These are phyloP conservation scores for Alternaria gansuensis DNA, from an alignment of 2,329 filamentous ascomycete genomes.

Conservation along the genomic window DNA sequence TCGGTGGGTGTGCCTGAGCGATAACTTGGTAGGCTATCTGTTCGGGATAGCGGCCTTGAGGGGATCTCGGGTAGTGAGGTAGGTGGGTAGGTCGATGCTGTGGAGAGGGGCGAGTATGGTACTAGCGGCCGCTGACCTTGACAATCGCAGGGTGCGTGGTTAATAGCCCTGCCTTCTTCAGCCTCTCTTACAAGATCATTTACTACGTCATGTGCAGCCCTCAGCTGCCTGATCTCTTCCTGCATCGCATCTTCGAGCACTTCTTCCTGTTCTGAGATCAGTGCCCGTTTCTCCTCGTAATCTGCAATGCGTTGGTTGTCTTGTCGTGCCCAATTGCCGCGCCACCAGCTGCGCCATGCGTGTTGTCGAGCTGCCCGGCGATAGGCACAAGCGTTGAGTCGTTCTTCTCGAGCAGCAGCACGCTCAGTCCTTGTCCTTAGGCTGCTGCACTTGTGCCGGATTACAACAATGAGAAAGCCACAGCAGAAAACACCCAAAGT, in stretches of 20 bases:
- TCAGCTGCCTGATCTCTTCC: conserved; percentile 60
- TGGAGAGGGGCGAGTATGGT: conserved; percentile 40
- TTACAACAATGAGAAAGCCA: conserved; percentile 55
- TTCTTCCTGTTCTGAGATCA: conserved; percentile 58
- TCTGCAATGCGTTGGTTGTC: conserved; percentile 49
- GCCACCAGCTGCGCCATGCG: conserved; percentile 62
- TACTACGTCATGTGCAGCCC: conserved; percentile 63
- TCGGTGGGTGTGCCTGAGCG: conserved; percentile 50
- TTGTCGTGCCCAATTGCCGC: conserved; percentile 45
- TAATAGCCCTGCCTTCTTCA: conserved; percentile 45
- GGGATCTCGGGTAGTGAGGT: conserved; percentile 45
- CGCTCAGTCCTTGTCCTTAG: conserved; percentile 62
- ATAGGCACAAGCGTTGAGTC: conserved; percentile 62
- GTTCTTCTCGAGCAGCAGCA: conserved; percentile 64
- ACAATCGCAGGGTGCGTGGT: conserved; percentile 28
- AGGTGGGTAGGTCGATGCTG: conserved; percentile 44
- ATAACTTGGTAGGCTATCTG: conserved; percentile 57
- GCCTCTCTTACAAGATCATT: conserved; percentile 57
- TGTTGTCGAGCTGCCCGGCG: conserved; percentile 63
- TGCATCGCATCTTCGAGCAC: conserved; percentile 57
- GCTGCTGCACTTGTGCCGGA: conserved; percentile 60
- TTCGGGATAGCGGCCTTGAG: conserved; percentile 50
- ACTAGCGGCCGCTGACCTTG: conserved; percentile 24
- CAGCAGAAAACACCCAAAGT: conserved; percentile 58
- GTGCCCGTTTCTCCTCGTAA: conserved; percentile 62